Evolutionary conservation across 441 rosid species (phyloP).

Genomic region (Metrosideros polymorpha): DNA sequence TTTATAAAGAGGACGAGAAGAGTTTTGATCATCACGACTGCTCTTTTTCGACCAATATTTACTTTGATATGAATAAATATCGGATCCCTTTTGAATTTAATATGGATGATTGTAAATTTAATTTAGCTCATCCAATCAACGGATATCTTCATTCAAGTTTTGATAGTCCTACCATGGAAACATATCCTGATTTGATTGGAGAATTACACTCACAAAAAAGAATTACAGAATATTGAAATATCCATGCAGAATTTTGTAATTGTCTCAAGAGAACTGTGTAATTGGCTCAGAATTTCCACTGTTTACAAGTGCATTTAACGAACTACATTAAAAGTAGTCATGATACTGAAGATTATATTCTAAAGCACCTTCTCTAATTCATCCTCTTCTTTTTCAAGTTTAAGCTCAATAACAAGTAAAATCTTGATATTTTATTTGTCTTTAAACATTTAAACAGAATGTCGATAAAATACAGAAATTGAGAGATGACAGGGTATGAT

Average conservation of each 20-base stretch:
- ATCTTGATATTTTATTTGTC: background rate
- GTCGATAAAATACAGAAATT: background rate
- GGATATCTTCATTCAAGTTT: background rate
- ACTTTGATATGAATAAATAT: background rate
- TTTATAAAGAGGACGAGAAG: background rate
- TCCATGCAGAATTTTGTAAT: background rate
- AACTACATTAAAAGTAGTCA: background rate
- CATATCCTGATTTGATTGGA: background rate
- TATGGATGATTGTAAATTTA: background rate
- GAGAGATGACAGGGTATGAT: background rate
- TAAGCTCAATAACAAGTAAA: background rate
- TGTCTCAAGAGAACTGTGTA: background rate
- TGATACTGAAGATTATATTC: background rate
- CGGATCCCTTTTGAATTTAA: background rate
- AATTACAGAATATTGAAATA: background rate
- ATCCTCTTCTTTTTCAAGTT: background rate
- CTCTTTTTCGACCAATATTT: background rate
- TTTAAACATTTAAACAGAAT: background rate
- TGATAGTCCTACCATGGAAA: background rate
- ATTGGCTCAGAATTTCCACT: background rate
- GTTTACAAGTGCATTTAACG: background rate
- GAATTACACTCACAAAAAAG: background rate
- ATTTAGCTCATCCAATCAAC: background rate
- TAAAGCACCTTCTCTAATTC: background rate
- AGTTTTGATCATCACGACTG: background rate